A percentile compares a stretch with the other conserved stretches of the same genome.
Evolutionary conservation across 139 green algal species (phyloP).

Genomic region (Chlorella sp.): DNA sequence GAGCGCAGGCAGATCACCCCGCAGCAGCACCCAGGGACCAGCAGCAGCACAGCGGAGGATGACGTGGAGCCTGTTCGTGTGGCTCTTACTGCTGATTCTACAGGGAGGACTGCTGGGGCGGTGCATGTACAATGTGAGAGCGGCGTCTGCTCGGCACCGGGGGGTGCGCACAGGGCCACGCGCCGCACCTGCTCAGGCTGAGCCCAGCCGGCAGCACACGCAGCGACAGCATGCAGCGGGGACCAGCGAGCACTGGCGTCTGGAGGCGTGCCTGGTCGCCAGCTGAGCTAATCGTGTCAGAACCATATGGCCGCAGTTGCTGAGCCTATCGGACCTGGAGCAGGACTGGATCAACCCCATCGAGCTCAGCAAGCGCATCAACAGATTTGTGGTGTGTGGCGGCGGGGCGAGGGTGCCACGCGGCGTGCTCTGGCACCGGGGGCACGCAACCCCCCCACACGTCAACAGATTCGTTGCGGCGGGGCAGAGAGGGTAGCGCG

Average conservation of each 20-base stretch:
- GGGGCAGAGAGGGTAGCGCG: no score
- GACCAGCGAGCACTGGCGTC: no score
- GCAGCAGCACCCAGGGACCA: not conserved
- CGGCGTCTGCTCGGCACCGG: not conserved
- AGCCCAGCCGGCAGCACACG: no score
- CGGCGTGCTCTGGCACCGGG: no score
- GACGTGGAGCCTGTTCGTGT: constrained; percentile 34
- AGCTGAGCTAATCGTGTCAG: constrained; percentile 62
- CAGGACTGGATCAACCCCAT: constrained; percentile 84
- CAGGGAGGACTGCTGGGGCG: constrained; percentile 54
- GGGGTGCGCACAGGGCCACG: not conserved
- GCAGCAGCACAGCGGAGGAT: no score
- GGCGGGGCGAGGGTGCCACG: no score
- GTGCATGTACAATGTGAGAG: constrained; percentile 52
- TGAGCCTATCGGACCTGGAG: constrained; percentile 79
- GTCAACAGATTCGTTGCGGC: no score
- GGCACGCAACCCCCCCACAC: no score
- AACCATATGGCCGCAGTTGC: no score
- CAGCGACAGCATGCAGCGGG: no score
- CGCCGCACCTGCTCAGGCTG: not conserved
- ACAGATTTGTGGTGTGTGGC: constrained; percentile 60
- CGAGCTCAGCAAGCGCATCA: constrained; percentile 61
- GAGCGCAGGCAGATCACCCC: not conserved
- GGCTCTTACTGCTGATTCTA: constrained; percentile 43
- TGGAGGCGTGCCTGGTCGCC: not conserved